Evolutionary conservation across 148 eudicot species (phyloP), one percentile per base, ranked within the genome.

Genomic region (Spergularia bocconei): DNA sequence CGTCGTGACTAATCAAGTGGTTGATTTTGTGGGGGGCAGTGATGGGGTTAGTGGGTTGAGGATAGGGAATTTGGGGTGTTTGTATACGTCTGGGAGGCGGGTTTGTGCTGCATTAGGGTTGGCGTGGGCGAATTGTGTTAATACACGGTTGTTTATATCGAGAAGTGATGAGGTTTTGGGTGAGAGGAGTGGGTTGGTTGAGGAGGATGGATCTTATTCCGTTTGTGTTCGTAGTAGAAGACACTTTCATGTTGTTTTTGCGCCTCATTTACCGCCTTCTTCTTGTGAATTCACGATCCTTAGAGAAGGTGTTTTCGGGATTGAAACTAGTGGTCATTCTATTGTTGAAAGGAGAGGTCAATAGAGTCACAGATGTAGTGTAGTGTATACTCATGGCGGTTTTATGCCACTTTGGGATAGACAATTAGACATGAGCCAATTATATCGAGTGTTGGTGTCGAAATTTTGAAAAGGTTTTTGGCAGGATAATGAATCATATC

Each of bases 231-330:
- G 78, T 71, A 83, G 79, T 7, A 89, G 83, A 84, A 80, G 98
- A 74, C 68, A 84, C 13, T 67, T 93, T 67, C 91, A 84, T 77
- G 93, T 77, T 69, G 69, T 85, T 80, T 91, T 93, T 54, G 91
- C 98, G 2, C 97, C 98, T 54, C 96, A 93, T 89, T 88, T 93
- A 85, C 94, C 98, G 4, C 79, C 80, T 12, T 88, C 92, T 20
- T 89, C 85, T 11, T 91, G 98, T 71, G 91, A 93, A 39, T 91
- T 79, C 78, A 82, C 76, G 25, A 87, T 93, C 36, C 63, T 53
- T 29, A 84, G 79, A 61, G 92, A 91, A 78, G 98, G 98, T 64
- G 81, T 93, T 54, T 83, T 85, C 56, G 98, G 98, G 19, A 81
- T 85, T 75, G 78, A 84, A 69, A 75, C 76, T 16, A 60, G 39